These are phyloP conservation scores for Arabis alpina DNA, from an alignment of 345 rosid species.

Conservation along the genomic window DNA sequence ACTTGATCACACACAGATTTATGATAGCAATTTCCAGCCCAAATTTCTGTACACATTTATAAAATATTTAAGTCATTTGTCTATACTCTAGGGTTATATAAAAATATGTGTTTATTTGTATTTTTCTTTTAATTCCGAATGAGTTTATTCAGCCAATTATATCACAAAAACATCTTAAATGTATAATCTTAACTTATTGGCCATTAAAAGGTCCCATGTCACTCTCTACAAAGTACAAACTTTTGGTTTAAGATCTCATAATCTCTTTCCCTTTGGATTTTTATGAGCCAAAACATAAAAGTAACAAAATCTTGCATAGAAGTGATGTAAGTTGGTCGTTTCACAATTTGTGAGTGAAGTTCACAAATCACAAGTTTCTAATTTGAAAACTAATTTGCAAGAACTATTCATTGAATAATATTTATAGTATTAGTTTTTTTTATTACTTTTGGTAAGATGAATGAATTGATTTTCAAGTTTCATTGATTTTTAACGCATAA, in stretches of 20 bases:
- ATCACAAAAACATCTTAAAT: constrained; percentile 1
- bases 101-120: not conserved
- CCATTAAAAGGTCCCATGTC: constrained; percentile 22
- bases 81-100: constrained; percentile 6
- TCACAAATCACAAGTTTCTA: not conserved
- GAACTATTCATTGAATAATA: too few species aligned
- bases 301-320: constrained; percentile 42
- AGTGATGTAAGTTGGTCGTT: constrained; percentile 20
- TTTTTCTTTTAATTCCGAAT: not conserved
- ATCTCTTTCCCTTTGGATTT: constrained; percentile 49
- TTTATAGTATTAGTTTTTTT: too few species aligned
- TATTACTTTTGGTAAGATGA: too few species aligned
- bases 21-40: constrained; percentile 35
- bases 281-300: constrained; percentile 55
- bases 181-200: constrained; percentile 14
- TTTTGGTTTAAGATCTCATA: constrained; percentile 29
- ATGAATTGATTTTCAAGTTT: too few species aligned
- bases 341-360: not conserved
- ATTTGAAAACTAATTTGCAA: too few species aligned
- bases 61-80: not conserved
- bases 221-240: constrained; percentile 1
- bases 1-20: constrained; percentile 42
- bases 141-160: constrained; percentile 6
- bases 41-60: constrained; percentile 18
- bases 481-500: too few species aligned